Percentiles rank a stretch among this genome's conserved stretches.
Conservation (phyloP, 441 rosid genomes). For the Flueggea neowawraea region DNA sequence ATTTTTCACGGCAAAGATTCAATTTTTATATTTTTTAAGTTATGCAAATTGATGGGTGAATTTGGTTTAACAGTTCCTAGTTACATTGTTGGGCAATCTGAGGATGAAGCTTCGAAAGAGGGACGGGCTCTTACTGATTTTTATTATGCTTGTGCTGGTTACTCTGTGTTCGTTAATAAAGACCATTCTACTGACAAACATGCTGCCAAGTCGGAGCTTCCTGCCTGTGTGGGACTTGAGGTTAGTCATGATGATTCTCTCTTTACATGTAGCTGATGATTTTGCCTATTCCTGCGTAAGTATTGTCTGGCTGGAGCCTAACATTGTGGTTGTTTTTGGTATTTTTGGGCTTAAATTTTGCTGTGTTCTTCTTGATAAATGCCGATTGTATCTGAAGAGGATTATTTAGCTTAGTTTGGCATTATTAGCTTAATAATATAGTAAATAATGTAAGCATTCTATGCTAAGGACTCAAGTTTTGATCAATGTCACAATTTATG, state of each 20-base stretch:
- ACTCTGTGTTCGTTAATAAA: slow-evolving; percentile 40
- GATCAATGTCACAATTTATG: background rate
- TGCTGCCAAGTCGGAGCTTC: slow-evolving; percentile 38
- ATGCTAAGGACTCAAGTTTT: background rate
- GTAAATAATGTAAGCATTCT: background rate
- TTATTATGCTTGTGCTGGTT: slow-evolving; percentile 68
- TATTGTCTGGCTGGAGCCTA: too few relatives aligned
- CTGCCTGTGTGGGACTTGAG: slow-evolving; percentile 67
- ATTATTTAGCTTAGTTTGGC: too few relatives aligned
- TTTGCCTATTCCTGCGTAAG: background rate
- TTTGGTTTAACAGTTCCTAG: slow-evolving; percentile 35
- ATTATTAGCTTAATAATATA: too few relatives aligned
- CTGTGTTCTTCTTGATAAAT: too few relatives aligned
- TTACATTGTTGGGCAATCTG: slow-evolving; percentile 41
- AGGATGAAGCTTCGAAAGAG: slow-evolving; percentile 45
- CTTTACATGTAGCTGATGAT: background rate
- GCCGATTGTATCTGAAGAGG: too few relatives aligned
- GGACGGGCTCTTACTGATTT: slow-evolving; percentile 41
- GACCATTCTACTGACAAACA: slow-evolving; percentile 36
- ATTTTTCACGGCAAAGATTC: background rate
- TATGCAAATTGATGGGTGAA: background rate
- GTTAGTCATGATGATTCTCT: slow-evolving; percentile 20
- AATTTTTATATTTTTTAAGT: background rate
- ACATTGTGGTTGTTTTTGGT: too few relatives aligned
- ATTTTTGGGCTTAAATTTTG: too few relatives aligned